Conservation (phyloP, 805 yeast genomes). For the Metschnikowia borealis region DNA sequence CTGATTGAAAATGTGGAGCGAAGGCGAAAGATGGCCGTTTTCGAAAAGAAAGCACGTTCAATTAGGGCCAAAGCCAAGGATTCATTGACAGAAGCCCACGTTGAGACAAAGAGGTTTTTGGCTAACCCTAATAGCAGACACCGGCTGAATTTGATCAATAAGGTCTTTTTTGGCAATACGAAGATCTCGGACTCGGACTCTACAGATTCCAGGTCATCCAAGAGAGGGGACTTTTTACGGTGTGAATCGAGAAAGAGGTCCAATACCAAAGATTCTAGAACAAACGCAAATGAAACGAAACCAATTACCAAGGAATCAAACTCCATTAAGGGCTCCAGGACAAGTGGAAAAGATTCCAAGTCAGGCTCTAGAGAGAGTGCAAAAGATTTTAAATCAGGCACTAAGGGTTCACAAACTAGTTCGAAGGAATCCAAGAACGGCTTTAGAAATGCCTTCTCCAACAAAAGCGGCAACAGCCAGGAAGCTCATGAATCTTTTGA, state of each 20-base stretch:
- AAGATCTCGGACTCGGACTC: neutral
- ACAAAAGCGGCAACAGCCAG: neutral
- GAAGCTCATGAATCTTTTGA: conserved; percentile 8
- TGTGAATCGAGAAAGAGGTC: neutral
- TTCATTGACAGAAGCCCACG: conserved; percentile 5
- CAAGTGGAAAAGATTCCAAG: neutral
- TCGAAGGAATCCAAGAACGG: neutral
- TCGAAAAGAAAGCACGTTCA: conserved; percentile 27
- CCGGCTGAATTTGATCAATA: conserved; percentile 5
- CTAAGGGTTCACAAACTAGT: neutral
- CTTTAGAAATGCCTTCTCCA: neutral
- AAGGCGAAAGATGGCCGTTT: conserved; percentile 42
- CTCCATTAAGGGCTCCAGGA: neutral
- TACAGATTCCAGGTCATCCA: neutral
- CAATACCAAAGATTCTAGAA: neutral
- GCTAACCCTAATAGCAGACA: neutral
- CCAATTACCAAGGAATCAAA: neutral
- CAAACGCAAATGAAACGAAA: neutral
- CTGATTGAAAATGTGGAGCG: conserved; percentile 60
- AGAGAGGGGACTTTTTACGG: neutral
- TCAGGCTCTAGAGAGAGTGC: neutral
- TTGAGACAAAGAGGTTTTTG: conserved; percentile 6
- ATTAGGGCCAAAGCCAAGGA: conserved; percentile 13
- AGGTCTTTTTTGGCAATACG: conserved; percentile 6
- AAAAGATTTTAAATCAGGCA: neutral